A percentile compares a stretch with the other conserved stretches of the same genome.
Conservation (phyloP, 345 rosid species). For the Salix viminalis region DNA sequence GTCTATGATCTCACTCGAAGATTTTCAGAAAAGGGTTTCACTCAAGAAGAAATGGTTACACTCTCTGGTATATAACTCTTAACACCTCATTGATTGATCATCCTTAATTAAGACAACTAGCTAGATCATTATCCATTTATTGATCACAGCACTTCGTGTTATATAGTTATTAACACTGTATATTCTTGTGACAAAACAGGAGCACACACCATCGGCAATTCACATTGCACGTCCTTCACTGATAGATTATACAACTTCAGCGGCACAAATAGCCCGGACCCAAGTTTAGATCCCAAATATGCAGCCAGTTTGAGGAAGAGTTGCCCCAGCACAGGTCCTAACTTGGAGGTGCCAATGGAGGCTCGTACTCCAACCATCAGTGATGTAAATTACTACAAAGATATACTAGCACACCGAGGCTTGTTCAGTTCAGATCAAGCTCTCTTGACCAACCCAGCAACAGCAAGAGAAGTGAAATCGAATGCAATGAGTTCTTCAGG, state of each 20-base stretch:
- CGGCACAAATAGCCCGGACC: constrained; percentile 6
- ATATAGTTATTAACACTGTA: no score
- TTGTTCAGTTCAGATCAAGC: constrained; percentile 27
- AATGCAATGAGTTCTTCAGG: constrained; percentile 8
- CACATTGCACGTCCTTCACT: constrained; percentile 21
- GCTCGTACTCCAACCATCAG: constrained; percentile 5
- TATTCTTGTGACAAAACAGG: background rate
- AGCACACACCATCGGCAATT: constrained; percentile 23
- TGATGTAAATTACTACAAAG: constrained; percentile 14
- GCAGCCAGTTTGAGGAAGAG: constrained; percentile 20
- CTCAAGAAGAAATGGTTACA: constrained; percentile 21
- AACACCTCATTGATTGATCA: no score
- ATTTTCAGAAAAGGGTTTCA: constrained; percentile 18
- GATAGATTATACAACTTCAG: constrained; percentile 23
- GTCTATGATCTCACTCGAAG: constrained; percentile 9
- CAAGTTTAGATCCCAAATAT: constrained; percentile 15
- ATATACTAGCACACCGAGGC: constrained; percentile 17
- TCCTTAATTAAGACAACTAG: background rate
- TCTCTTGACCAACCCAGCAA: constrained; percentile 13
- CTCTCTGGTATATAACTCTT: constrained; percentile 8
- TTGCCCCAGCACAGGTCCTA: constrained; percentile 10
- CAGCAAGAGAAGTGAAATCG: constrained; percentile 12
- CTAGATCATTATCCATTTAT: no score
- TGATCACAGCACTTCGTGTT: background rate
- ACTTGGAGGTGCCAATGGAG: constrained; percentile 24